phyloP scores from a whole-genome alignment of 805 yeast genomes.

The Yamadazyma phyllophila region DNA sequence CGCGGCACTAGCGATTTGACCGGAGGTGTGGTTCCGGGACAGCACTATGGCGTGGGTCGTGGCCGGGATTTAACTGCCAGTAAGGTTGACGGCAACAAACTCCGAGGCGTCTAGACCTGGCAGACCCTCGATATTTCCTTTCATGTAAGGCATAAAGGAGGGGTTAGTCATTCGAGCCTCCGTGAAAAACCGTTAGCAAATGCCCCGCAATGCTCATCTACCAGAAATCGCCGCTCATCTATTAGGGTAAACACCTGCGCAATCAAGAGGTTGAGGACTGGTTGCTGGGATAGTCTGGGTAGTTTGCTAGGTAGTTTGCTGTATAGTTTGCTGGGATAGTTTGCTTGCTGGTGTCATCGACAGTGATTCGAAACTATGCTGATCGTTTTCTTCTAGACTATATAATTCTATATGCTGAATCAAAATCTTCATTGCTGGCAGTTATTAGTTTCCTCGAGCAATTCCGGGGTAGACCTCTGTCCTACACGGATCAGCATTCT shows the following conservation, averaged over 20 bases:
- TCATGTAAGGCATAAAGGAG: not conserved
- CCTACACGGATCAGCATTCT: too few relatives aligned
- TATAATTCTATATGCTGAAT: too few relatives aligned
- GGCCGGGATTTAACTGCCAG: not conserved
- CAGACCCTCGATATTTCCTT: not conserved
- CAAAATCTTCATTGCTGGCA: too few relatives aligned
- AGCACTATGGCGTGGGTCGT: not conserved
- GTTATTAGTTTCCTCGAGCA: too few relatives aligned
- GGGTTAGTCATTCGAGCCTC: not conserved
- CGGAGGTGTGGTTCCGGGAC: not conserved
- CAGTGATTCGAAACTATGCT: too few relatives aligned
- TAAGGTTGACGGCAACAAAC: not conserved
- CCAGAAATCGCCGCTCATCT: not conserved
- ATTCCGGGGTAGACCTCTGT: too few relatives aligned
- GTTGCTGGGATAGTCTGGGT: not conserved
- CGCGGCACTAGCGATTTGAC: slow-evolving; percentile 1
- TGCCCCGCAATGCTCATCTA: slow-evolving; percentile 5
- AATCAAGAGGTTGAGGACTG: too few relatives aligned
- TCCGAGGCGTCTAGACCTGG: not conserved
- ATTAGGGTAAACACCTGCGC: too few relatives aligned
- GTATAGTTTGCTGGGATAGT: too few relatives aligned
- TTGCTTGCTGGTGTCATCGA: too few relatives aligned
- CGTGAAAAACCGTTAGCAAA: not conserved
- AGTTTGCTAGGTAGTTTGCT: not conserved
- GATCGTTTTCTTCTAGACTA: too few relatives aligned